These are phyloP conservation scores for Ogataea nonfermentans DNA, from an alignment of 805 yeast species.

Conservation along the genomic window DNA sequence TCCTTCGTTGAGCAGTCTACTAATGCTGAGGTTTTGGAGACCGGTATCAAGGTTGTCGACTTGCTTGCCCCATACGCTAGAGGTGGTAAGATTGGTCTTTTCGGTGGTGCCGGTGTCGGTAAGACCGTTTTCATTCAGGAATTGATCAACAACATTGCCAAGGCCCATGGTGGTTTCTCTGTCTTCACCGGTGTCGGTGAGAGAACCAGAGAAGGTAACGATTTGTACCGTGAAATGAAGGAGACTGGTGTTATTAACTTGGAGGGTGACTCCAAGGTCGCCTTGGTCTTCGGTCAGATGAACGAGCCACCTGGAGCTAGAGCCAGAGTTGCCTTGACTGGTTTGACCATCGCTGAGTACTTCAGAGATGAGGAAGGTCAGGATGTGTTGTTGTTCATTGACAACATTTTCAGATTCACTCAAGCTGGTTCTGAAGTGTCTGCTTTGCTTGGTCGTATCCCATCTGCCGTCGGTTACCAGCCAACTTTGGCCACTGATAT, in stretches of 20 bases:
- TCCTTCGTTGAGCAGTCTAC: constrained; percentile 95
- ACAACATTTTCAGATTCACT: constrained; percentile 99
- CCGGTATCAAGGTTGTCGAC: constrained; percentile 99
- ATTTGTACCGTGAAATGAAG: constrained; percentile 99
- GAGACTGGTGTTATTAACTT: constrained; percentile 99
- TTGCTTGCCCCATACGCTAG: constrained; percentile 99
- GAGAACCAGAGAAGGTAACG: constrained; percentile 99
- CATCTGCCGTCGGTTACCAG: constrained; percentile 99
- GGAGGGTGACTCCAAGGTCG: constrained; percentile 99
- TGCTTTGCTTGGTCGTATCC: constrained; percentile 99
- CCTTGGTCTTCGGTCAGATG: constrained; percentile 99
- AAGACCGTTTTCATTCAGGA: constrained; percentile 99
- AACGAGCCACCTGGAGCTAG: constrained; percentile 99
- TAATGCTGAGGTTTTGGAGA: constrained; percentile 95
- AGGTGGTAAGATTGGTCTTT: constrained; percentile 99
- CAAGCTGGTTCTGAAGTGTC: constrained; percentile 99
- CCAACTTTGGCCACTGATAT: constrained; percentile 99
- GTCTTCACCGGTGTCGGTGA: constrained; percentile 99
- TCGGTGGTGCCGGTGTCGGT: constrained; percentile 99
- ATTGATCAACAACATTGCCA: constrained; percentile 98
- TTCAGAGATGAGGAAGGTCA: constrained; percentile 99
- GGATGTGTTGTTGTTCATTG: constrained; percentile 98
- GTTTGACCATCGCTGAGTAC: constrained; percentile 99
- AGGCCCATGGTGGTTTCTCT: constrained; percentile 99
- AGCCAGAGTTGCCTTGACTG: constrained; percentile 99